phyloP scores from a whole-genome alignment of 169 alveolate species.

The Cryptosporidium ubiquitum region DNA sequence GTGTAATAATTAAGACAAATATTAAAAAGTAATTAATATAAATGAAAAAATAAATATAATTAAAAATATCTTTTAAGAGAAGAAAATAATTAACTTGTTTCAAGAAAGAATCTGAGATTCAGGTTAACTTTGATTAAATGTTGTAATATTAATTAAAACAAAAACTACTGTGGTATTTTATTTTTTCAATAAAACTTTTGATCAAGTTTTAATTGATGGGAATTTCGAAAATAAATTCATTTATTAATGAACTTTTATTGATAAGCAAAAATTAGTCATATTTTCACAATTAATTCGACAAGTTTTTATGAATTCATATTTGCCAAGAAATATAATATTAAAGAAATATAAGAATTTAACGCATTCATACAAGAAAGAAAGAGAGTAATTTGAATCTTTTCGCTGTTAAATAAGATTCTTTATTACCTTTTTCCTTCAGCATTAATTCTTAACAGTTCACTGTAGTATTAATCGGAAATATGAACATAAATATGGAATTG shows the following conservation, averaged over 20 bases:
- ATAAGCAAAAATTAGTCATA: background rate
- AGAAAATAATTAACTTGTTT: too few relatives aligned
- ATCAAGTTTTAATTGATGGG: too few relatives aligned
- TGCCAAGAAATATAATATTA: background rate
- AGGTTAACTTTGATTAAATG: too few relatives aligned
- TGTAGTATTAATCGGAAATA: background rate
- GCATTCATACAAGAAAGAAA: background rate
- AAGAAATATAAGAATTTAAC: background rate
- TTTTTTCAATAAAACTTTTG: too few relatives aligned
- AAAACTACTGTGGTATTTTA: too few relatives aligned
- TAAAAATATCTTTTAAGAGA: too few relatives aligned
- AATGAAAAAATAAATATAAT: background rate
- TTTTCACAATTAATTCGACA: background rate
- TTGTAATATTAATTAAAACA: too few relatives aligned
- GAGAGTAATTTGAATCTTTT: background rate
- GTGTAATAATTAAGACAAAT: background rate
- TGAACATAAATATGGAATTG: slow-evolving; percentile 13
- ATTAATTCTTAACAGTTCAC: background rate
- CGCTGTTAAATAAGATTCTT: background rate
- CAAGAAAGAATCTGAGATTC: background rate
- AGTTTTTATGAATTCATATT: background rate
- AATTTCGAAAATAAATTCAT: too few relatives aligned
- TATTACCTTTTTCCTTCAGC: background rate
- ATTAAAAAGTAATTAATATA: background rate
- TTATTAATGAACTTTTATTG: background rate